phyloP scores from a whole-genome alignment of 139 green algal species.

The Volvox africanus region DNA sequence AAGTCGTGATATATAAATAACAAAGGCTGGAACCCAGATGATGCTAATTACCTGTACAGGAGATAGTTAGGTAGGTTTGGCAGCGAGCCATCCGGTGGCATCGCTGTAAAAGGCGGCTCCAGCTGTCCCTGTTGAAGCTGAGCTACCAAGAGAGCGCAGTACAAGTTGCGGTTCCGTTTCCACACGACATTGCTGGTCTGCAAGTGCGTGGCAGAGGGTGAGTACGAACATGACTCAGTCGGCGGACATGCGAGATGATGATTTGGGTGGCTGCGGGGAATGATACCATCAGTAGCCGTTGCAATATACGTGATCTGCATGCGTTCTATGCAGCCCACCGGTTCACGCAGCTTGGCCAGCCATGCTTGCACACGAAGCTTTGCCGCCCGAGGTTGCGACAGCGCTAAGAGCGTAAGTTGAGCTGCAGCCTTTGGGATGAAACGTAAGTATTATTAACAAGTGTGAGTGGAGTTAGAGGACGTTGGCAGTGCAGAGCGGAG shows the following conservation, averaged over 20 bases:
- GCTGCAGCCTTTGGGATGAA: neutral
- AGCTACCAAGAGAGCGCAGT: constrained; percentile 75
- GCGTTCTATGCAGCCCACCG: constrained; percentile 43
- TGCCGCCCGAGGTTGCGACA: constrained; percentile 1
- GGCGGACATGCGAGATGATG: neutral
- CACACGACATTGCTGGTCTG: constrained; percentile 53
- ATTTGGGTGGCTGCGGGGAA: neutral
- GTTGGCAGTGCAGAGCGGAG: neutral
- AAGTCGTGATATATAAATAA: too few relatives aligned
- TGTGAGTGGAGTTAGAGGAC: neutral
- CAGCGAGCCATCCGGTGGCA: constrained; percentile 63
- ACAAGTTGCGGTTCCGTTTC: constrained; percentile 80
- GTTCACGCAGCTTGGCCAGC: constrained; percentile 70
- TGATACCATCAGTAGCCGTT: neutral
- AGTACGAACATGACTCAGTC: too few relatives aligned
- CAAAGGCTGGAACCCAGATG: neutral
- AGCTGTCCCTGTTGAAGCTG: constrained; percentile 71
- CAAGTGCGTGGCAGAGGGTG: neutral
- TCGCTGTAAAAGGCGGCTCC: constrained; percentile 63
- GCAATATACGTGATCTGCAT: neutral
- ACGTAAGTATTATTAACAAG: neutral
- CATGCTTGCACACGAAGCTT: constrained; percentile 68
- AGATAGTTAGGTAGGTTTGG: constrained; percentile 62
- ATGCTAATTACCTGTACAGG: constrained; percentile 47
- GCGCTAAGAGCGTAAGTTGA: constrained; percentile 4